Percentiles rank a stretch among this genome's conserved stretches.
phyloP scores from a whole-genome alignment of 2,329 filamentous ascomycete species.

The Sarocladium kiliense region DNA sequence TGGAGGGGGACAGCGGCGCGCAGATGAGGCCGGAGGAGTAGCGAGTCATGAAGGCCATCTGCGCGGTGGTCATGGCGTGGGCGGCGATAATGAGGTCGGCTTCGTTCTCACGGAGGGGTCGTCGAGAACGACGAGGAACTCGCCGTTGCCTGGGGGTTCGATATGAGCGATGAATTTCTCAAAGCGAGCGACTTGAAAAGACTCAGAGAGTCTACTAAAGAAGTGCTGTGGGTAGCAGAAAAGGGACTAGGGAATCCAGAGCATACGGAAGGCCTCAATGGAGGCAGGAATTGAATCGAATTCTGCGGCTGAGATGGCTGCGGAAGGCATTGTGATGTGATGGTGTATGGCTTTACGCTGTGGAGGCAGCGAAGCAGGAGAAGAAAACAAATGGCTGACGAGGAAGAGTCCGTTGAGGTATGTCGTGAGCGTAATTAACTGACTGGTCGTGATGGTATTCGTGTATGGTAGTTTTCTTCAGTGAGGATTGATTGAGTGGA shows the following conservation, averaged over 20 bases:
- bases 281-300: conserved; percentile 63
- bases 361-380: too few relatives aligned
- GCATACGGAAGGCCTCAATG: conserved; percentile 59
- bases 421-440: too few relatives aligned
- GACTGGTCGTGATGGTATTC: too few relatives aligned
- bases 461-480: too few relatives aligned
- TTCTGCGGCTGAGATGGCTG: conserved; percentile 43
- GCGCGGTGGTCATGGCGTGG: conserved; percentile 72
- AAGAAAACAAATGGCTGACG: too few relatives aligned
- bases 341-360: too few relatives aligned
- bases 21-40: conserved; percentile 89
- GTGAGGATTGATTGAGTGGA: too few relatives aligned
- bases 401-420: too few relatives aligned
- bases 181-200: too few relatives aligned
- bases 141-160: conserved; percentile 56
- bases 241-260: conserved; percentile 8
- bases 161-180: not conserved
- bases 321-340: conserved; percentile 48
- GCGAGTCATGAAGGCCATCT: conserved; percentile 95
- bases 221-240: conserved; percentile 8
- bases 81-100: conserved; percentile 96
- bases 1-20: conserved; percentile 68
- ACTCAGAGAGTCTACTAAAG: too few relatives aligned
- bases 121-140: conserved; percentile 96
- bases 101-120: conserved; percentile 93